These are phyloP conservation scores for Colletotrichum navitas DNA, from an alignment of 2,329 filamentous ascomycete genomes.

Conservation along the genomic window DNA sequence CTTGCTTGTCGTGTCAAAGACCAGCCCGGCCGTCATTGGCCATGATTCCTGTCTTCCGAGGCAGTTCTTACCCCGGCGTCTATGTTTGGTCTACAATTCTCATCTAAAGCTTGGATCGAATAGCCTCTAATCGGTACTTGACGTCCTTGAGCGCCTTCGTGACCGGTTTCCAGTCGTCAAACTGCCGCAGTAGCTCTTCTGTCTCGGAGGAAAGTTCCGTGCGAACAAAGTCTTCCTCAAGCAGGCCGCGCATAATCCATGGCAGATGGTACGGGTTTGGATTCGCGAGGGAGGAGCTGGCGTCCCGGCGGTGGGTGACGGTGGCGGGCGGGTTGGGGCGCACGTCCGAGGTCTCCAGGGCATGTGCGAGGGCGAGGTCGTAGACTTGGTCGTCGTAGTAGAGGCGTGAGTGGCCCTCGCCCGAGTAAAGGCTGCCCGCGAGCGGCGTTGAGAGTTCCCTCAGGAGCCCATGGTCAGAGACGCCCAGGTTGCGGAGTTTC, in stretches of 20 bases:
- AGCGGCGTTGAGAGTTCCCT: slow-evolving; percentile 89
- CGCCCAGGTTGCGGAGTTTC: slow-evolving; percentile 92
- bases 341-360: slow-evolving; percentile 77
- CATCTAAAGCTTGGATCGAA: slow-evolving; percentile 82
- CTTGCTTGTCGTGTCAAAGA: background rate
- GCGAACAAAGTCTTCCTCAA: slow-evolving; percentile 93
- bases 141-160: slow-evolving; percentile 96
- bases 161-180: slow-evolving; percentile 91
- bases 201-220: slow-evolving; percentile 84
- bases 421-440: slow-evolving; percentile 90
- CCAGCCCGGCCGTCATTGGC: background rate
- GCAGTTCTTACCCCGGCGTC: too few species aligned
- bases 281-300: slow-evolving; percentile 55
- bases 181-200: slow-evolving; percentile 82
- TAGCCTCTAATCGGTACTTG: slow-evolving; percentile 91
- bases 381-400: slow-evolving; percentile 94
- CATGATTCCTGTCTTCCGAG: background rate
- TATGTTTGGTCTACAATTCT: background rate
- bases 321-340: slow-evolving; percentile 47
- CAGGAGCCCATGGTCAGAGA: slow-evolving; percentile 93
- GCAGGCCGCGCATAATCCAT: slow-evolving; percentile 92
- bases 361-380: slow-evolving; percentile 78
- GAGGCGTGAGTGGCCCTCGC: slow-evolving; percentile 92
- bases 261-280: slow-evolving; percentile 92
- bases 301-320: slow-evolving; percentile 42